Evolutionary conservation across 306 rosid genomes (phyloP).

Genomic region (Vigna unguiculata): DNA sequence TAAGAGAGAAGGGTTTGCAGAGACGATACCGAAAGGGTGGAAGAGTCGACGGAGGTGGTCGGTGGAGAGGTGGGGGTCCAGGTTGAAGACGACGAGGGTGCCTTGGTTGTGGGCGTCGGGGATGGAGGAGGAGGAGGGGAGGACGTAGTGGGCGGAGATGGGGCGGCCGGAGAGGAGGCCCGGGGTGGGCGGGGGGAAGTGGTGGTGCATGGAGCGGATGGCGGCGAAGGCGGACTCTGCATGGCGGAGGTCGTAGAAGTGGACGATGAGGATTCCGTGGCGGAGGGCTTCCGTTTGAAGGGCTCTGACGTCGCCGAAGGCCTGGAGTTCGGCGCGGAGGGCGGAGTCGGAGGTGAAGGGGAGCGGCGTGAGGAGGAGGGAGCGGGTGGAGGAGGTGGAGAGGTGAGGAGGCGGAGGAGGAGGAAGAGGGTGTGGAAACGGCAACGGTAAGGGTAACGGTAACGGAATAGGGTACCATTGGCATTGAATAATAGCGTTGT

Average conservation of each 20-base stretch:
- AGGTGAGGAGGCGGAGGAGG: neutral
- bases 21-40: conserved; percentile 64
- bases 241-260: conserved; percentile 28
- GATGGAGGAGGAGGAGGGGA: conserved; percentile 4
- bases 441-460: neutral
- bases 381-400: neutral
- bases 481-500: neutral
- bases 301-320: neutral
- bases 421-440: neutral
- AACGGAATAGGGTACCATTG: neutral
- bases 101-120: conserved; percentile 85
- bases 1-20: neutral
- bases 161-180: conserved; percentile 58
- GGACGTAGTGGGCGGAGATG: conserved; percentile 70
- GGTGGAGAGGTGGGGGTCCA: conserved; percentile 59
- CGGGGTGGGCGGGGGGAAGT: conserved; percentile 42
- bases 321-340: neutral
- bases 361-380: conserved; percentile 8
- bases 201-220: conserved; percentile 22
- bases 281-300: conserved; percentile 3
- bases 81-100: conserved; percentile 77
- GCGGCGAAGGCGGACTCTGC: conserved; percentile 11
- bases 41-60: conserved; percentile 53
- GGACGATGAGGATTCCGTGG: conserved; percentile 9
- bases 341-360: neutral